A percentile compares a stretch with the other conserved stretches of the same genome.
Evolutionary conservation across 2,329 filamentous ascomycete genomes (phyloP).

Genomic region (Fusarium robinianum): DNA sequence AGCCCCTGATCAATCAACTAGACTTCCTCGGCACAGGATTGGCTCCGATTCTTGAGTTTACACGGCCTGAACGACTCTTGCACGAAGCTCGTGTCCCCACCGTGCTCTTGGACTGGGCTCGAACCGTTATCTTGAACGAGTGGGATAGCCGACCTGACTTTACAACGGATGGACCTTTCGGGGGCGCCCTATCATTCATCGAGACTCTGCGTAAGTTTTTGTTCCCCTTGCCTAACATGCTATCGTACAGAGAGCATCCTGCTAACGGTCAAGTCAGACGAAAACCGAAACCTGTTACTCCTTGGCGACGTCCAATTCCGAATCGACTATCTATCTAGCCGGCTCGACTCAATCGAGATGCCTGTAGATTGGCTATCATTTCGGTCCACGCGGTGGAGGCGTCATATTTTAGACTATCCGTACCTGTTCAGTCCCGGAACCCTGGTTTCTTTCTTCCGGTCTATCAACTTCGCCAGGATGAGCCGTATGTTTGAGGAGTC

Average conservation of each 20-base stretch:
- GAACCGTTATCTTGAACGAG: conserved; percentile 73
- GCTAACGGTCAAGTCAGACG: conserved; percentile 50
- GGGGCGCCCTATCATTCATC: conserved; percentile 76
- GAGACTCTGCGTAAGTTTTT: conserved; percentile 68
- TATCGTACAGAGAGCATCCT: background rate
- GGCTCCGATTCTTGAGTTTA: conserved; percentile 53
- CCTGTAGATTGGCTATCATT: conserved; percentile 73
- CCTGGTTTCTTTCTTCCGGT: conserved; percentile 81
- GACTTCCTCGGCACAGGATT: conserved; percentile 55
- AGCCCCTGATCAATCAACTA: conserved; percentile 56
- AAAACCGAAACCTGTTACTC: conserved; percentile 65
- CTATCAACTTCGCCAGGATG: conserved; percentile 88
- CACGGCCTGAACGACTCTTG: conserved; percentile 54
- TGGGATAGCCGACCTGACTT: conserved; percentile 80
- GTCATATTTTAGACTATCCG: conserved; percentile 79
- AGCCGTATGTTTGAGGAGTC: conserved; percentile 76
- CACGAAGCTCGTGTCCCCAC: conserved; percentile 63
- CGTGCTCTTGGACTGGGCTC: conserved; percentile 70
- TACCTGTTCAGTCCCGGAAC: conserved; percentile 77
- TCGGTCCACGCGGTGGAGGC: conserved; percentile 61
- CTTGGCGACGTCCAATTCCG: conserved; percentile 72
- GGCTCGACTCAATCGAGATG: conserved; percentile 74
- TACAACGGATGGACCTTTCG: conserved; percentile 70
- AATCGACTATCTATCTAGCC: conserved; percentile 75
- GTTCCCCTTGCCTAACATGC: background rate